Evolutionary conservation across 345 rosid species (phyloP).

Genomic region (Citrus trifoliata): DNA sequence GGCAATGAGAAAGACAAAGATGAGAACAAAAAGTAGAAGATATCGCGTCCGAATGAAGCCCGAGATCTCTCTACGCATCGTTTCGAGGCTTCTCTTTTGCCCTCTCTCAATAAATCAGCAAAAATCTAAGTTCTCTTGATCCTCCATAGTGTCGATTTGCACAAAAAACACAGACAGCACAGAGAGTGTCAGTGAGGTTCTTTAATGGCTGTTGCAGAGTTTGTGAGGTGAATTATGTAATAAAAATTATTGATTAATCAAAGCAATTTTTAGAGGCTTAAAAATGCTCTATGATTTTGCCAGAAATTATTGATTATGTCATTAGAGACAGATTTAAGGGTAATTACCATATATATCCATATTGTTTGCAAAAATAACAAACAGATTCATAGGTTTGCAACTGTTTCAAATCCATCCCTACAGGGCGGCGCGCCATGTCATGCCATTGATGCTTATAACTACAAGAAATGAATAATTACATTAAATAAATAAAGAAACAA

Average conservation of each 20-base stretch:
- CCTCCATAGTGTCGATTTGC: neutral
- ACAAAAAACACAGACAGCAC: neutral
- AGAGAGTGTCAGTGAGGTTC: neutral
- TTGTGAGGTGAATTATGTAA: neutral
- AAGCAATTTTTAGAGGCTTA: neutral
- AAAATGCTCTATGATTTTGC: neutral
- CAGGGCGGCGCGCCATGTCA: too few relatives aligned
- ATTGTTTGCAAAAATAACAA: neutral
- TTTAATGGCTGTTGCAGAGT: neutral
- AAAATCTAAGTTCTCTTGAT: neutral
- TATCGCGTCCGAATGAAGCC: slow-evolving; percentile 55
- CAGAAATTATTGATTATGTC: neutral
- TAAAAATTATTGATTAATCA: neutral
- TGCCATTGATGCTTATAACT: too few relatives aligned
- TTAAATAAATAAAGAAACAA: too few relatives aligned
- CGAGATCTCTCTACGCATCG: slow-evolving; percentile 66
- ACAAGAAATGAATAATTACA: too few relatives aligned
- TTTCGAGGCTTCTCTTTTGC: neutral
- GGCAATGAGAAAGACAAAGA: slow-evolving; percentile 51
- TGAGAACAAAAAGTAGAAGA: slow-evolving; percentile 45
- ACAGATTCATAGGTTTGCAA: neutral
- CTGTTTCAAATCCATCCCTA: neutral
- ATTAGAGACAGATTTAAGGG: neutral
- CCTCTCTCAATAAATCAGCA: neutral
- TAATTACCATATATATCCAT: neutral